Conservation (phyloP, 352 stramenopile genomes). For the Saprolegnia diclina region DNA sequence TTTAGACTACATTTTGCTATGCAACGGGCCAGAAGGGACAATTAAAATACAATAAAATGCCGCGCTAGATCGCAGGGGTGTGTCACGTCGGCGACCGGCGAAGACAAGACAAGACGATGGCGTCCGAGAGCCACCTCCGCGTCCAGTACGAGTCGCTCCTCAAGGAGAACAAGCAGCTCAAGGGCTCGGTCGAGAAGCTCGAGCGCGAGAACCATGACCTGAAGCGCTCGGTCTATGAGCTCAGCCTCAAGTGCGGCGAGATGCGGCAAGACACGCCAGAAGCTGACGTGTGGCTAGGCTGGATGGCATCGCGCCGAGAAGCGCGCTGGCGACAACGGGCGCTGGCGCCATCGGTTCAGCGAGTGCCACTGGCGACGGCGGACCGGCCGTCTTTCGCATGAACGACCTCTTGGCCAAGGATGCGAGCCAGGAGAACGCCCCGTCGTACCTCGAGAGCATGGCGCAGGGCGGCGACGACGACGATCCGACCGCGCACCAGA, state of each 20-base stretch:
- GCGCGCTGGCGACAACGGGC: constrained; percentile 22
- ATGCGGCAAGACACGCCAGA: not conserved
- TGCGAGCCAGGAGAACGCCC: constrained; percentile 25
- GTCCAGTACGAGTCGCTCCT: constrained; percentile 78
- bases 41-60: not conserved
- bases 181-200: constrained; percentile 72
- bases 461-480: constrained; percentile 38
- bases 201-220: constrained; percentile 86
- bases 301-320: constrained; percentile 46
- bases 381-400: constrained; percentile 58
- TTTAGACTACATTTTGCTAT: not conserved
- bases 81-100: too few relatives aligned
- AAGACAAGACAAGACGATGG: constrained; percentile 35
- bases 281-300: constrained; percentile 37
- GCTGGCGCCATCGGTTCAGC: not conserved
- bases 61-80: too few relatives aligned
- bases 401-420: constrained; percentile 56
- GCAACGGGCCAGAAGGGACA: not conserved
- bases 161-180: constrained; percentile 85
- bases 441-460: constrained; percentile 31
- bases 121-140: constrained; percentile 72
- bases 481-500: constrained; percentile 43
- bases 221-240: constrained; percentile 87
- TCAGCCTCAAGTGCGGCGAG: constrained; percentile 70
- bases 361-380: constrained; percentile 19